phyloP scores from a whole-genome alignment of 23 red algal species.

The Gracilaria domingensis region DNA sequence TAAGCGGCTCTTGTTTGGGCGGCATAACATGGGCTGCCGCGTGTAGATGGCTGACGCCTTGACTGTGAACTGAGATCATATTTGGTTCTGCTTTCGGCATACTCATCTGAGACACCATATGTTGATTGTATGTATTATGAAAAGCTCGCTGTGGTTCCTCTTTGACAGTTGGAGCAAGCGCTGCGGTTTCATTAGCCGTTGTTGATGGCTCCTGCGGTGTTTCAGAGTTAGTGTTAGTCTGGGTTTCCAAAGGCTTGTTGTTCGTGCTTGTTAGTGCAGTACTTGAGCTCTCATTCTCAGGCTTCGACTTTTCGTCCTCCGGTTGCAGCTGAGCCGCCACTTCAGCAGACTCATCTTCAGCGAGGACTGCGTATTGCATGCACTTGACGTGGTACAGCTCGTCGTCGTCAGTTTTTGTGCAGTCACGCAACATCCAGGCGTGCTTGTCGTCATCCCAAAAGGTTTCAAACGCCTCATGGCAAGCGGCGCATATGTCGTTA shows the following conservation, averaged over 20 bases:
- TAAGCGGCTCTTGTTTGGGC: neutral
- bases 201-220: neutral
- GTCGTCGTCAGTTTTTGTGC: conserved; percentile 42
- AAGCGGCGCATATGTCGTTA: conserved; percentile 56
- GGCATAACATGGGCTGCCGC: neutral
- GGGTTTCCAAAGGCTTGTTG: neutral
- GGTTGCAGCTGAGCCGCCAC: neutral
- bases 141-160: neutral
- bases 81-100: neutral
- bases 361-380: conserved; percentile 4
- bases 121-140: neutral
- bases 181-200: neutral
- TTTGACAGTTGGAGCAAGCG: neutral
- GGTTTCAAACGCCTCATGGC: conserved; percentile 58
- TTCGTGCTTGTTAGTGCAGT: neutral
- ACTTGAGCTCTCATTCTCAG: neutral
- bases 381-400: conserved; percentile 61
- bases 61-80: neutral
- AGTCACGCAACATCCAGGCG: conserved; percentile 63
- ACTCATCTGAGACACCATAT: neutral
- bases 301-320: conserved; percentile 20
- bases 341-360: neutral
- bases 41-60: neutral
- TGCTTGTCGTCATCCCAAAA: conserved; percentile 75
- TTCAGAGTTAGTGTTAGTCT: conserved; percentile 3